These are phyloP conservation scores for Stemphylium beticola DNA, from an alignment of 2,329 filamentous ascomycete genomes.

Conservation along the genomic window DNA sequence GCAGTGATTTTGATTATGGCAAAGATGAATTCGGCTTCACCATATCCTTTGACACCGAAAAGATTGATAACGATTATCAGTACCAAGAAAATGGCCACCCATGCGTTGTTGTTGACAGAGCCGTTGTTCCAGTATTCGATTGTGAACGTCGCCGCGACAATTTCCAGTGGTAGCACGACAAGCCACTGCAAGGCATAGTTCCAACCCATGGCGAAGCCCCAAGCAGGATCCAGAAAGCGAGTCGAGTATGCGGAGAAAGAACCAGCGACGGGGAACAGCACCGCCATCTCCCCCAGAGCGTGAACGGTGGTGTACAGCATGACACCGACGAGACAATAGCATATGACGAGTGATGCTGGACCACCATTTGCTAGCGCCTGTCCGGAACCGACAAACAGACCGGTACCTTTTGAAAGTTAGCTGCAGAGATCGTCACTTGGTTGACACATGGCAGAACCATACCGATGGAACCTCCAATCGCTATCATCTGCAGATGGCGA, in stretches of 20 bases:
- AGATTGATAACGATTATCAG: constrained; percentile 78
- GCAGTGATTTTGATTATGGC: constrained; percentile 85
- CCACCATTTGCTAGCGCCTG: constrained; percentile 48
- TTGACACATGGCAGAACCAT: constrained; percentile 19
- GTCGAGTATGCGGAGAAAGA: constrained; percentile 93
- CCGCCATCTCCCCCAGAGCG: constrained; percentile 88
- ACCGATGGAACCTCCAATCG: constrained; percentile 85
- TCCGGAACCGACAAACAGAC: constrained; percentile 81
- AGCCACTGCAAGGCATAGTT: constrained; percentile 93
- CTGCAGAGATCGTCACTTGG: constrained; percentile 5
- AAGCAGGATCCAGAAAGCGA: constrained; percentile 89
- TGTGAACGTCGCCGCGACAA: constrained; percentile 85
- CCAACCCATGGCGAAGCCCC: constrained; percentile 96
- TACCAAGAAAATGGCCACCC: constrained; percentile 80
- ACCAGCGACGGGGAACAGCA: constrained; percentile 87
- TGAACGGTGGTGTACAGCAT: constrained; percentile 95
- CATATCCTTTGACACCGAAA: constrained; percentile 75
- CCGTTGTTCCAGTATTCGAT: constrained; percentile 76
- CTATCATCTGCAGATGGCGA: constrained; percentile 92
- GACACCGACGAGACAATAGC: constrained; percentile 69
- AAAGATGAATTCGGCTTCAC: constrained; percentile 88
- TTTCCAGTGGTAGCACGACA: constrained; percentile 80
- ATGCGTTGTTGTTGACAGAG: constrained; percentile 62
- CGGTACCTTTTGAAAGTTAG: constrained; percentile 51
- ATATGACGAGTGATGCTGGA: constrained; percentile 46